Conservation (phyloP, 2,329 filamentous ascomycete genomes). For the Fusarium bulbicola region DNA sequence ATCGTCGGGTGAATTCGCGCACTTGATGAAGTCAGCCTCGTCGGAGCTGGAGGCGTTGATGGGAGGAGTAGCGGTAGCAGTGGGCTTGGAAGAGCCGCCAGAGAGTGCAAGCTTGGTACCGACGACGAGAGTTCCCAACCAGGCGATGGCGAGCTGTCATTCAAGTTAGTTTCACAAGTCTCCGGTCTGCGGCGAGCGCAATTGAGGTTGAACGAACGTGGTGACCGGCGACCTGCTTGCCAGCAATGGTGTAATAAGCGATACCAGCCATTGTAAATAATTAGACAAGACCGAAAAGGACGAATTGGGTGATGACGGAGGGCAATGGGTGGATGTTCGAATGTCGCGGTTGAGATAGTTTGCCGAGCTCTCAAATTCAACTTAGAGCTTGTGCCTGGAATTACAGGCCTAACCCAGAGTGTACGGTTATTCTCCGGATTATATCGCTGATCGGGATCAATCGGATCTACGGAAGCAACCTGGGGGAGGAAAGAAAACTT, state of each 20-base stretch:
- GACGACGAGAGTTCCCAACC: slow-evolving; percentile 61
- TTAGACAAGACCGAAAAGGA: slow-evolving; percentile 36
- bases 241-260: slow-evolving; percentile 63
- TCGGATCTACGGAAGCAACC: slow-evolving; percentile 32
- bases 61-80: slow-evolving; percentile 60
- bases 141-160: slow-evolving; percentile 65
- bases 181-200: slow-evolving; percentile 2
- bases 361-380: slow-evolving; percentile 43
- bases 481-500: no score
- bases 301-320: slow-evolving; percentile 42
- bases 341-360: slow-evolving; percentile 42
- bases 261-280: slow-evolving; percentile 50
- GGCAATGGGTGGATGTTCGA: slow-evolving; percentile 44
- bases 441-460: slow-evolving; percentile 31
- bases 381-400: slow-evolving; percentile 45
- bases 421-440: slow-evolving; percentile 45
- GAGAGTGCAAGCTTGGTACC: slow-evolving; percentile 56
- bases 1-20: slow-evolving; percentile 47
- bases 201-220: slow-evolving; percentile 58
- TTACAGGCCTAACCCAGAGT: slow-evolving; percentile 42
- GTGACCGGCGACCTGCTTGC: slow-evolving; percentile 69
- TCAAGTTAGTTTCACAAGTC: slow-evolving; percentile 33
- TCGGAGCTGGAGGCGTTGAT: slow-evolving; percentile 70
- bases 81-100: slow-evolving; percentile 57
- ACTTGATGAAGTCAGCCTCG: slow-evolving; percentile 74